Percentiles rank a stretch among this genome's conserved stretches.
Conservation (phyloP, 164 flowering plant genomes). For the Akebia trifoliata region DNA sequence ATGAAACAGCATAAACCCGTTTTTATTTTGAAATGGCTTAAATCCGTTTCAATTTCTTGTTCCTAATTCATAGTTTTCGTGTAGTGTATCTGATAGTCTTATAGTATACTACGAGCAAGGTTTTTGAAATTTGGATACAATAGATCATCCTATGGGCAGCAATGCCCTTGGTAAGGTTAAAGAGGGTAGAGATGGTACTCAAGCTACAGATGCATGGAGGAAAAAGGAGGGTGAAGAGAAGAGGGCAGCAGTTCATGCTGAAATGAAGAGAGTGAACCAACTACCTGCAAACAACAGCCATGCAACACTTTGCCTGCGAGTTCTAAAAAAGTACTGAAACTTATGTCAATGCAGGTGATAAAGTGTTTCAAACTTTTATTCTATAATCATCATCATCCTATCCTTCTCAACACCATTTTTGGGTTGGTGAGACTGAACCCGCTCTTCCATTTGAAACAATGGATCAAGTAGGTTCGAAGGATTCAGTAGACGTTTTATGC, state of each 20-base stretch:
- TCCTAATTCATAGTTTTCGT: too few species aligned
- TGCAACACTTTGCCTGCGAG: slow-evolving; percentile 57
- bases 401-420: neutral
- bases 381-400: neutral
- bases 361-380: neutral
- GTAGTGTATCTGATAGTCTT: neutral
- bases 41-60: too few species aligned
- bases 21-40: too few species aligned
- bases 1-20: too few species aligned
- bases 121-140: slow-evolving; percentile 21
- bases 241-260: slow-evolving; percentile 51
- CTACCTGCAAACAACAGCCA: slow-evolving; percentile 63
- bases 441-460: neutral
- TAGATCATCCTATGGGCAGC: slow-evolving; percentile 15
- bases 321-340: slow-evolving; percentile 69
- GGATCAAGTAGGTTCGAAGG: too few species aligned
- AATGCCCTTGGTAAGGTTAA: slow-evolving; percentile 18
- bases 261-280: slow-evolving; percentile 50
- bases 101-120: too few species aligned
- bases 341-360: slow-evolving; percentile 56
- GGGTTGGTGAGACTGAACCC: too few species aligned
- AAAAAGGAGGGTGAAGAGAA: slow-evolving; percentile 34
- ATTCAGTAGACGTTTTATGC: too few species aligned
- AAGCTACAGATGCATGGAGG: slow-evolving; percentile 15
- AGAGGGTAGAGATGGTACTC: slow-evolving; percentile 17